A percentile compares a stretch with the other conserved stretches of the same genome.
Conservation (phyloP, 495 filamentous ascomycete genomes). For the Aspergillus nidulans region DNA sequence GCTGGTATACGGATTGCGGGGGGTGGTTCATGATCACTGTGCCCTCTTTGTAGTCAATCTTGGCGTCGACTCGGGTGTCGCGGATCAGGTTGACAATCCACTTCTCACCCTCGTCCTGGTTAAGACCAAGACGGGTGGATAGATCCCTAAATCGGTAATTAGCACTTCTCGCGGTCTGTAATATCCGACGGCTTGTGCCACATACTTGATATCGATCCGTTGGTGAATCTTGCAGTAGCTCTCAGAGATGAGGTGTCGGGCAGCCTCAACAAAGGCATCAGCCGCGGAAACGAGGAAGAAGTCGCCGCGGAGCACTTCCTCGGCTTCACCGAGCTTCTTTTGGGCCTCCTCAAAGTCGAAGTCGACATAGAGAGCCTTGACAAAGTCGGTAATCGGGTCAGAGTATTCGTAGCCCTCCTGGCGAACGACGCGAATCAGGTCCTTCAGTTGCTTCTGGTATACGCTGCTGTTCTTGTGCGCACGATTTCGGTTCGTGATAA, state of each 20-base stretch:
- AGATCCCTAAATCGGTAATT: constrained; percentile 58
- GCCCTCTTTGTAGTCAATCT: constrained; percentile 98
- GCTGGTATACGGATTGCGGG: constrained; percentile 95
- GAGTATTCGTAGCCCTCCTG: constrained; percentile 97
- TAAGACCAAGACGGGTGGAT: constrained; percentile 81
- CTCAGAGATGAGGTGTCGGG: constrained; percentile 93
- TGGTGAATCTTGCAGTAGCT: constrained; percentile 99
- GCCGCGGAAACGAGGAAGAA: constrained; percentile 88
- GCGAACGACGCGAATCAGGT: constrained; percentile 86
- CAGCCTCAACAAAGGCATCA: constrained; percentile 89
- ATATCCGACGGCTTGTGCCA: not conserved
- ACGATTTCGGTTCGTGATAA: constrained; percentile 89
- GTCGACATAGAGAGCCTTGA: constrained; percentile 93
- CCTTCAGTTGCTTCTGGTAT: constrained; percentile 98
- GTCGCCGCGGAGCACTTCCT: constrained; percentile 85
- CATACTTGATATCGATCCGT: constrained; percentile 89
- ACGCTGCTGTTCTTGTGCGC: constrained; percentile 70
- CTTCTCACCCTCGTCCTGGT: constrained; percentile 94
- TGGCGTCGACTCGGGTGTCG: constrained; percentile 94
- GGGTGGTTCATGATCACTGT: constrained; percentile 99
- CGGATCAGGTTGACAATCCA: constrained; percentile 99
- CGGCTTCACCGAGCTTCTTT: constrained; percentile 82
- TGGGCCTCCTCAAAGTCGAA: constrained; percentile 99
- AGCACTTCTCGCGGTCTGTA: constrained; percentile 10
- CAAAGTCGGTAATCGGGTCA: constrained; percentile 92